Percentiles rank a stretch among this genome's conserved stretches.
Evolutionary conservation across 1,139 yeast genomes (phyloP).

Genomic region (Yamadazyma dendronema): DNA sequence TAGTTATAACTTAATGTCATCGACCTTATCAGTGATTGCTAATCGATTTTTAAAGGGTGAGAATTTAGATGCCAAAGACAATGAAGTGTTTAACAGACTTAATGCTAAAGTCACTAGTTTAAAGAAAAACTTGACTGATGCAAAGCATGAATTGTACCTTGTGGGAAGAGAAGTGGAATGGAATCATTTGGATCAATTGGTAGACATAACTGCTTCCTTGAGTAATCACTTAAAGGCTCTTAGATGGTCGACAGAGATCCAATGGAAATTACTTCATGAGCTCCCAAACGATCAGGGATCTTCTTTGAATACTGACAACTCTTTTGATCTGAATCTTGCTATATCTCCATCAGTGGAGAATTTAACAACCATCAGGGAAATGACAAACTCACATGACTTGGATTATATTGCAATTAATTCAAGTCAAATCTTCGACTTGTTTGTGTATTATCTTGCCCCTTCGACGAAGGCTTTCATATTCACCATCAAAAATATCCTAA

Average conservation of each 20-base stretch:
- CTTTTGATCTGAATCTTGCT: constrained; percentile 17
- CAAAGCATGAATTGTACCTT: constrained; percentile 57
- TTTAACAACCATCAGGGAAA: constrained; percentile 18
- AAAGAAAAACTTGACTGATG: constrained; percentile 52
- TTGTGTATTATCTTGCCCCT: constrained; percentile 69
- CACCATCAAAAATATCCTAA: constrained; percentile 61
- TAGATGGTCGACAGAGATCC: constrained; percentile 66
- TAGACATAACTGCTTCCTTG: constrained; percentile 51
- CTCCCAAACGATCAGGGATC: constrained; percentile 9
- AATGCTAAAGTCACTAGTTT: constrained; percentile 41
- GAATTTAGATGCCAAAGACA: constrained; percentile 38
- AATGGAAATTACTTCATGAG: constrained; percentile 50
- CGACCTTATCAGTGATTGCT: constrained; percentile 48
- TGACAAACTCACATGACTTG: constrained; percentile 7
- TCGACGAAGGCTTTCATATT: constrained; percentile 66
- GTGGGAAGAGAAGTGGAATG: constrained; percentile 58
- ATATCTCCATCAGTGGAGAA: constrained; percentile 29
- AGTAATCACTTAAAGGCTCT: constrained; percentile 66
- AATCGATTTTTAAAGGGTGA: constrained; percentile 56
- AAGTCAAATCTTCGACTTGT: constrained; percentile 59
- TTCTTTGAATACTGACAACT: constrained; percentile 18
- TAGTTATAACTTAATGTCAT: constrained; percentile 54
- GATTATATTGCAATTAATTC: constrained; percentile 36
- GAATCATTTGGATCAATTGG: constrained; percentile 43
- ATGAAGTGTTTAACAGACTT: constrained; percentile 33